Conservation (phyloP, 2,329 filamentous ascomycete genomes). For the Verticillium longisporum region DNA sequence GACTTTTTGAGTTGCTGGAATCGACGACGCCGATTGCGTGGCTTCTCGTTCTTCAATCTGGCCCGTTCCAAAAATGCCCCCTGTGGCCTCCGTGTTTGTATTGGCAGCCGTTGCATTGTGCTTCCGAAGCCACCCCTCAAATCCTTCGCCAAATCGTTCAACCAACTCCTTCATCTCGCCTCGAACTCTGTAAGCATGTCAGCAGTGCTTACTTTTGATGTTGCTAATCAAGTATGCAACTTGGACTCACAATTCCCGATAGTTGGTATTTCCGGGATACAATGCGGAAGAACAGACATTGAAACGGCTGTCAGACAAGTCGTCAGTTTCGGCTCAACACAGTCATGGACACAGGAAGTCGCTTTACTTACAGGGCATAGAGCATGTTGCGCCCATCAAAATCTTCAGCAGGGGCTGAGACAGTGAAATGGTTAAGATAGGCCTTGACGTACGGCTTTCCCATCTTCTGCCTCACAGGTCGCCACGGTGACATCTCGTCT, state of each 20-base stretch:
- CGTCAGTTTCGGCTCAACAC: neutral
- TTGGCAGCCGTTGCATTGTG: neutral
- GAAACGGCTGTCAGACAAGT: neutral
- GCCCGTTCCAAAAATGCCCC: neutral
- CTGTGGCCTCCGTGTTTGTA: neutral
- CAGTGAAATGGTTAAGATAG: neutral
- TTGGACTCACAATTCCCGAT: neutral
- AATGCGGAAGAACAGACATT: neutral
- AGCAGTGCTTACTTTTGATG: neutral
- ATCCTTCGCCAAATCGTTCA: neutral
- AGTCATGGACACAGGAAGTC: neutral
- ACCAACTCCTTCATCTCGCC: neutral
- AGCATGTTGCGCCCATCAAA: neutral
- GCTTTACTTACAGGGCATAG: neutral
- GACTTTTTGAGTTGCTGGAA: too few relatives aligned
- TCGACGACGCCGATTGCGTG: too few relatives aligned
- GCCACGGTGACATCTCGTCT: neutral
- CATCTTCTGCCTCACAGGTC: neutral
- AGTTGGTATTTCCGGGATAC: neutral
- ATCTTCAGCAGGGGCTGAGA: neutral
- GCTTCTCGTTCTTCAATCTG: too few relatives aligned
- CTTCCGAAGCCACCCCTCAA: neutral
- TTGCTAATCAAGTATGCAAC: neutral
- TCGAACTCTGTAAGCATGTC: neutral
- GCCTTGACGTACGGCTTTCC: neutral